Conservation (phyloP, 345 rosid species). For the Corchorus capsularis region DNA sequence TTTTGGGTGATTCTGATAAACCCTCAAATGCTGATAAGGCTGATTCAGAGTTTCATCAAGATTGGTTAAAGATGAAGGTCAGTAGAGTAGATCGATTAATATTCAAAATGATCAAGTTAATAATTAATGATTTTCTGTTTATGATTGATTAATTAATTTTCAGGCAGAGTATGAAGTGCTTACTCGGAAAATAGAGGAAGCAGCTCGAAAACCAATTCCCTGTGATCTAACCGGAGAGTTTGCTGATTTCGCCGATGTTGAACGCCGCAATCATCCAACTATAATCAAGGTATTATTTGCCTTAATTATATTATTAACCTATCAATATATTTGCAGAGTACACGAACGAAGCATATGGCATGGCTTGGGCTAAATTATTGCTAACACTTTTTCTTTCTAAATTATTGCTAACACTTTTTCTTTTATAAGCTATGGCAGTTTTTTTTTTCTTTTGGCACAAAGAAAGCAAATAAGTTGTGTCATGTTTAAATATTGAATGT, state of each 20-base stretch:
- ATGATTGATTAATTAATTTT: too few species aligned
- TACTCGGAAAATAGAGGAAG: neutral
- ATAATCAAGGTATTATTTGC: neutral
- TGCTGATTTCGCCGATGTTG: neutral
- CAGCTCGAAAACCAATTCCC: neutral
- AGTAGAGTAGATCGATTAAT: neutral
- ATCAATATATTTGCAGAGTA: too few species aligned
- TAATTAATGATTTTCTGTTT: neutral
- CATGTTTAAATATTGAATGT: too few species aligned
- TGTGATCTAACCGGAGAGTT: neutral
- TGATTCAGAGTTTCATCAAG: neutral
- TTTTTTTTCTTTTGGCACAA: too few species aligned
- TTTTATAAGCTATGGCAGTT: too few species aligned
- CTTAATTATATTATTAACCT: too few species aligned
- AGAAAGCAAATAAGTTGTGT: too few species aligned
- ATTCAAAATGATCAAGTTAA: too few species aligned
- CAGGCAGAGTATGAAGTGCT: constrained; percentile 33
- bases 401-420: too few species aligned
- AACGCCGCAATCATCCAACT: neutral
- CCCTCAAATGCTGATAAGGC: neutral
- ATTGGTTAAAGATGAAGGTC: constrained; percentile 36
- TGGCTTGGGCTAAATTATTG: too few species aligned
- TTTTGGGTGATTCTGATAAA: neutral
- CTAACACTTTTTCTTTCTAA: too few species aligned
- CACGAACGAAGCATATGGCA: too few species aligned